Base-by-base conservation (phyloP, 176 grass and related monocot species). In the Triticum timopheevii region DNA sequence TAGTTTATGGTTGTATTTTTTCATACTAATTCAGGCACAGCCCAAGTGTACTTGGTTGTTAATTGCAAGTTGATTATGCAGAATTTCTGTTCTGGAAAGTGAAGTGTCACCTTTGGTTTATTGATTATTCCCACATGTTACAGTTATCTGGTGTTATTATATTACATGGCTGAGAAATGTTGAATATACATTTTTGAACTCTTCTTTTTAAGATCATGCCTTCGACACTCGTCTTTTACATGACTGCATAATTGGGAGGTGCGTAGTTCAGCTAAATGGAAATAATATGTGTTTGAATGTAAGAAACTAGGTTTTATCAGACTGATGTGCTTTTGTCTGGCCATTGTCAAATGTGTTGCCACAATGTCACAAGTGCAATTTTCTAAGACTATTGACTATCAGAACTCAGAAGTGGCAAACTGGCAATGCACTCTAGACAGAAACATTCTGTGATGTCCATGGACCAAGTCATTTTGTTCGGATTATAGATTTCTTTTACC, bases 271-370 rank as follows among this genome's bases (percentile, higher is more conserved):
- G 40, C n/a, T 58, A 80, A 61, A 33, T 54, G 47, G 47, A 80
- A 27, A 5, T 33, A 63, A 23, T 15, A 24, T 56, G 65, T 82
- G 22, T 52, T 69, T 56, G 8, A 38, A 24, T 82, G 30, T 15
- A 6, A 82, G 45, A 82, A 69, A 69, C 33, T 79, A 40, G 56
- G 34, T 79, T 79, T 39, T 8, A 15, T 62, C 25, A 62, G n/a
- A 28, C 58, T 16, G 40, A 36, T 36, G 35, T 49, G 79, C 42
- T 81, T 44, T n/a, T n/a, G n/a, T n/a, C n/a, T n/a, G n/a, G n/a
- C n/a, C n/a, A n/a, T n/a, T n/a, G n/a, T n/a, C n/a, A 67, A 82
- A 44, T 82, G 80, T 36, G 35, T 47, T 82, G 10, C 11, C 42
- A 81, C 24, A 80, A 31, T 45, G 17, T 49, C 39, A 67, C 25